Evolutionary conservation across 169 alveolate species (phyloP).

Genomic region (Babesia caballi): DNA sequence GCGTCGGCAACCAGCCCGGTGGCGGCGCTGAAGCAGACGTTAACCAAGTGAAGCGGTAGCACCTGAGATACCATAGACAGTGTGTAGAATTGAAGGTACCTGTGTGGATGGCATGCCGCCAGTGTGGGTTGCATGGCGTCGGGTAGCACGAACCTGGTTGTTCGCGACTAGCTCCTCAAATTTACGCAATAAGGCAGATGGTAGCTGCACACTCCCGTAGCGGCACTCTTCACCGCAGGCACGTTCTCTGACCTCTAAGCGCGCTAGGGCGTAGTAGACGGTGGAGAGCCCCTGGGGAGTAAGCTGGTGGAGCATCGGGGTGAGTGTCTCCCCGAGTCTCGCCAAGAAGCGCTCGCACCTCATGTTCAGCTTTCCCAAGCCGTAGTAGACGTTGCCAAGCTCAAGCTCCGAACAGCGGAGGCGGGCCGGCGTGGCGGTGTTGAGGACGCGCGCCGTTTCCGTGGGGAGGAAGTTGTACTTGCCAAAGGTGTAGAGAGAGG

Average conservation of each 20-base stretch:
- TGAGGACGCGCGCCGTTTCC: neutral
- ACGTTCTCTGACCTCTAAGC: constrained; percentile 10
- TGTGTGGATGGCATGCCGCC: neutral
- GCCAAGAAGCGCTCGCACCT: constrained; percentile 18
- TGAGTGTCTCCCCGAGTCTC: constrained; percentile 1
- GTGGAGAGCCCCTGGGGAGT: constrained; percentile 53
- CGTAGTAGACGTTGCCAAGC: constrained; percentile 47
- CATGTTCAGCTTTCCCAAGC: constrained; percentile 42
- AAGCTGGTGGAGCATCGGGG: constrained; percentile 7
- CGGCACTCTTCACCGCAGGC: neutral
- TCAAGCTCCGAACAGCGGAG: constrained; percentile 31
- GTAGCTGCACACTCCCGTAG: no score
- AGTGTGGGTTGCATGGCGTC: neutral
- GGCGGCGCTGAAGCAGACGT: constrained; percentile 39
- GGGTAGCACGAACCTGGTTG: neutral
- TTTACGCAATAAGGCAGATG: neutral
- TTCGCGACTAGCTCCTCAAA: neutral
- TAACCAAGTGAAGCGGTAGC: constrained; percentile 41
- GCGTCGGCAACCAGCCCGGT: constrained; percentile 20
- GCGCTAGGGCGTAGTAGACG: constrained; percentile 32
- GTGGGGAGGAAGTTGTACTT: constrained; percentile 42
- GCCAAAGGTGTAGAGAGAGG: constrained; percentile 51
- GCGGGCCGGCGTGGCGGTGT: neutral
- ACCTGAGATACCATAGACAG: neutral
- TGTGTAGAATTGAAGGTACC: neutral